Evolutionary conservation across 495 filamentous ascomycete genomes (phyloP).

Genomic region (Rhizodiscina lignyota): DNA sequence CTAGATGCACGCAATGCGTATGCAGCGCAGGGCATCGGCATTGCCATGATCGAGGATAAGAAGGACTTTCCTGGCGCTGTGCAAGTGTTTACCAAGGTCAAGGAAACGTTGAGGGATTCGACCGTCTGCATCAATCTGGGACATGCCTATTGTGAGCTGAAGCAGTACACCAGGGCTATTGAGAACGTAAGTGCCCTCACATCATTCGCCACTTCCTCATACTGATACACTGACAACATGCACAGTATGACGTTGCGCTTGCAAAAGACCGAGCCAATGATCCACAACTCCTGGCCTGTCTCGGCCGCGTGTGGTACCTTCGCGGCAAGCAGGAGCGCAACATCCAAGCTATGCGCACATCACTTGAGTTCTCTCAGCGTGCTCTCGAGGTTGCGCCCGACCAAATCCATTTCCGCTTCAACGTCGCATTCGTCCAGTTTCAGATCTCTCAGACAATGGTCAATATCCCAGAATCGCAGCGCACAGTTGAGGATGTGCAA

Average conservation of each 20-base stretch:
- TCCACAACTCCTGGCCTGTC: slow-evolving; percentile 68
- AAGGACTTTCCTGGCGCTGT: slow-evolving; percentile 69
- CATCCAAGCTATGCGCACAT: slow-evolving; percentile 63
- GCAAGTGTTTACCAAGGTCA: slow-evolving; percentile 71
- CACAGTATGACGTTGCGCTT: slow-evolving; percentile 72
- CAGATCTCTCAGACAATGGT: slow-evolving; percentile 75
- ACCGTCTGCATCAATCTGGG: slow-evolving; percentile 83
- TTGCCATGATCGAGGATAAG: slow-evolving; percentile 83
- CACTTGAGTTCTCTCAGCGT: slow-evolving; percentile 73
- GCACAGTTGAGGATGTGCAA: slow-evolving; percentile 62
- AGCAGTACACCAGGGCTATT: slow-evolving; percentile 76
- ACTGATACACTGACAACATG: slow-evolving; percentile 7
- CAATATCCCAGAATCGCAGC: slow-evolving; percentile 52
- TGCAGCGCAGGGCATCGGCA: slow-evolving; percentile 88
- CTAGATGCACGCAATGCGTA: slow-evolving; percentile 87
- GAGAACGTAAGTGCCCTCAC: slow-evolving; percentile 39
- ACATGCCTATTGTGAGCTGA: slow-evolving; percentile 76
- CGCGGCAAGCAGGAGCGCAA: slow-evolving; percentile 69
- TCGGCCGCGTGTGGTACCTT: slow-evolving; percentile 85
- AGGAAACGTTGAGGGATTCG: slow-evolving; percentile 72
- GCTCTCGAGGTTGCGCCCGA: slow-evolving; percentile 61
- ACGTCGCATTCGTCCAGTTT: slow-evolving; percentile 92
- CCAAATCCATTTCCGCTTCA: slow-evolving; percentile 85
- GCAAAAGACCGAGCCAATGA: slow-evolving; percentile 66
- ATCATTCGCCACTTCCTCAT: background rate